Evolutionary conservation across 495 filamentous ascomycete species (phyloP).

Genomic region (Penicillium samsonianum): DNA sequence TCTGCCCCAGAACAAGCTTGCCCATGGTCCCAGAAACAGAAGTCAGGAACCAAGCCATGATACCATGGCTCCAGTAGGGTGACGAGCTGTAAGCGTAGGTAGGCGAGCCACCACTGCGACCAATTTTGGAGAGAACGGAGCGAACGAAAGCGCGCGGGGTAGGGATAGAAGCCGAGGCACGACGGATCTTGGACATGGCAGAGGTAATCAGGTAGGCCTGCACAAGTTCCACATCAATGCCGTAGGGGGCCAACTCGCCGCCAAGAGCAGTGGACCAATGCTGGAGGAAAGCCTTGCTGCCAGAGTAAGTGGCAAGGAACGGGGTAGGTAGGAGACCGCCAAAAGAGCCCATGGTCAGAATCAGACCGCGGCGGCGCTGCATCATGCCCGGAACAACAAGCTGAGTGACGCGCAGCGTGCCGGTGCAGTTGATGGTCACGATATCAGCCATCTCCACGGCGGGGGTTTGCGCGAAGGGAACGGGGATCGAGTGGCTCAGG

Average conservation of each 20-base stretch:
- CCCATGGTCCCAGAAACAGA: conserved; percentile 68
- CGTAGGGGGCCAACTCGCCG: conserved; percentile 74
- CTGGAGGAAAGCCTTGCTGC: conserved; percentile 97
- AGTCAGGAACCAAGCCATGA: conserved; percentile 83
- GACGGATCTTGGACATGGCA: conserved; percentile 94
- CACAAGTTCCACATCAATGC: conserved; percentile 82
- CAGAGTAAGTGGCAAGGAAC: conserved; percentile 93
- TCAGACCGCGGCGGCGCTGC: conserved; percentile 77
- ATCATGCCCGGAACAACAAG: conserved; percentile 84
- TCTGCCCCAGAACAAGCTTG: conserved; percentile 61
- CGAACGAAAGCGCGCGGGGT: conserved; percentile 80
- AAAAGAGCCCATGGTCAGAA: conserved; percentile 97
- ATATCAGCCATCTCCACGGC: conserved; percentile 81
- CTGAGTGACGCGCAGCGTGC: conserved; percentile 82
- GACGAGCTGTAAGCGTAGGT: conserved; percentile 78
- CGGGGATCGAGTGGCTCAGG: conserved; percentile 87
- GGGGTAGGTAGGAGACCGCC: conserved; percentile 89
- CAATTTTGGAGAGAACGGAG: conserved; percentile 77
- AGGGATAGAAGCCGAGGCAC: conserved; percentile 72
- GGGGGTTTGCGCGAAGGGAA: conserved; percentile 78
- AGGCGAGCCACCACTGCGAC: conserved; percentile 72
- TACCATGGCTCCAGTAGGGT: conserved; percentile 87
- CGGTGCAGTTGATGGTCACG: conserved; percentile 89
- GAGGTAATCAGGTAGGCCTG: conserved; percentile 90
- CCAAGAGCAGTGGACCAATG: conserved; percentile 90